Base-by-base conservation (phyloP, 768 basidiomycete genomes). In the Neoboletus brunneissimus region DNA sequence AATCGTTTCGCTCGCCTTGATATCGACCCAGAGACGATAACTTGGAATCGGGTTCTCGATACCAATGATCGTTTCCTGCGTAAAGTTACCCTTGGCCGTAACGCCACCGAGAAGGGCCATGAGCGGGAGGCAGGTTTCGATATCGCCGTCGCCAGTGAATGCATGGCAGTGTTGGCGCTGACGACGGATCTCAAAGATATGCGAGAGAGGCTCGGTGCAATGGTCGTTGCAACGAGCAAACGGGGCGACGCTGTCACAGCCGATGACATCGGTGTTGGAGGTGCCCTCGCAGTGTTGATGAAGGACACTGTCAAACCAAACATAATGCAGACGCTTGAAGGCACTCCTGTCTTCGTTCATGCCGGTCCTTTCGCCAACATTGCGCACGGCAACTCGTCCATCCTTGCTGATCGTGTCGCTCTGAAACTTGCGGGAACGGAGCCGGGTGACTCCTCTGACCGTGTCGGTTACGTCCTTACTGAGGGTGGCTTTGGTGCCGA, bases 231-330 rank as follows among this genome's bases (percentile, higher is more conserved):
- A 6, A 91, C 94, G 3, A 90, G 89, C 77, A 95, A 91, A 71
- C 81, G 79, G 22, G 97, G 96, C 22, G 89, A 94, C 4, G 85
- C 95, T 27, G 80, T 99, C 73, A 99, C 96, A 37, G 94, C 94
- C 25, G 96, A 98, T 68, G 96, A 99, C 70, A 82, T 99, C 51
- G 96, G 96, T 62, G 91, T 90, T 62, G 89, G 93, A 59, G 95
- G 94, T 55, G 94, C 96, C 50, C 84, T 99, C 51, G 91, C 96
- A 15, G 95, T 98, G 50, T 81, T 99, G 60, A 89, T 99, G 87
- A 98, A 98, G 77, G 96, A 99, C 66, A 92, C 97, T 16, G 94
- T 99, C 77, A 99, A 98, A 77, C 96, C 96, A 23, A 99, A 98
- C 70, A 75, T 99, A 59, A 99, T 99, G 96, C 96, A 99, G 74